These are phyloP conservation scores for Myxozyma udenii DNA, from an alignment of 805 yeast genomes.

Conservation along the genomic window DNA sequence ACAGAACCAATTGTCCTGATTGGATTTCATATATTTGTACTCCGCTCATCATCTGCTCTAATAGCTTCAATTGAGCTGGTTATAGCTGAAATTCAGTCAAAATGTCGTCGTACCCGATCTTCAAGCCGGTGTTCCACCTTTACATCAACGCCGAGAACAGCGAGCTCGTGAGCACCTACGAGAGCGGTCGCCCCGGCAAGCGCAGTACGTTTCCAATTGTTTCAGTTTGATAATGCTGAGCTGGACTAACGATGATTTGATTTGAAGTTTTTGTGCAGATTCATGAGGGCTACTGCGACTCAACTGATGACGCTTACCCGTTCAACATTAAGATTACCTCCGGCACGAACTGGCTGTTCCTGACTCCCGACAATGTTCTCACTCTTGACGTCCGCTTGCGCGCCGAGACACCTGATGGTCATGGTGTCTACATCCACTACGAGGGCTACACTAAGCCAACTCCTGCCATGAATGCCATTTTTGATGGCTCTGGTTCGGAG, in stretches of 20 bases:
- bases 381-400: constrained; percentile 27
- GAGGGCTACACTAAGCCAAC: constrained; percentile 25
- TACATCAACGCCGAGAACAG: constrained; percentile 27
- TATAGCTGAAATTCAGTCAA: not conserved
- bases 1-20: too few relatives aligned
- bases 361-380: constrained; percentile 15
- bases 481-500: constrained; percentile 19
- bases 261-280: constrained; percentile 22
- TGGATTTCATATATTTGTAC: too few relatives aligned
- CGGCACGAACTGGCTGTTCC: constrained; percentile 27
- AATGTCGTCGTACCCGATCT: constrained; percentile 21
- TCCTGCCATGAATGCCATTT: constrained; percentile 23
- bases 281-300: constrained; percentile 26
- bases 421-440: constrained; percentile 25
- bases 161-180: constrained; percentile 23
- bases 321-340: constrained; percentile 24
- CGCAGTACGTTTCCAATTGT: constrained; percentile 7
- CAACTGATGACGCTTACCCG: constrained; percentile 25
- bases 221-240: not conserved
- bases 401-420: constrained; percentile 25
- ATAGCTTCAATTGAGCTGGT: too few relatives aligned
- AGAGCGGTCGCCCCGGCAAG: constrained; percentile 21
- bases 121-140: constrained; percentile 28
- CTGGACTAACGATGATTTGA: not conserved
- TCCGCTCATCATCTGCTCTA: too few relatives aligned